Percentiles rank a stretch among this genome's conserved stretches.
Evolutionary conservation across 257 asterid species (phyloP).

Genomic region (Penstemon davidsonii): DNA sequence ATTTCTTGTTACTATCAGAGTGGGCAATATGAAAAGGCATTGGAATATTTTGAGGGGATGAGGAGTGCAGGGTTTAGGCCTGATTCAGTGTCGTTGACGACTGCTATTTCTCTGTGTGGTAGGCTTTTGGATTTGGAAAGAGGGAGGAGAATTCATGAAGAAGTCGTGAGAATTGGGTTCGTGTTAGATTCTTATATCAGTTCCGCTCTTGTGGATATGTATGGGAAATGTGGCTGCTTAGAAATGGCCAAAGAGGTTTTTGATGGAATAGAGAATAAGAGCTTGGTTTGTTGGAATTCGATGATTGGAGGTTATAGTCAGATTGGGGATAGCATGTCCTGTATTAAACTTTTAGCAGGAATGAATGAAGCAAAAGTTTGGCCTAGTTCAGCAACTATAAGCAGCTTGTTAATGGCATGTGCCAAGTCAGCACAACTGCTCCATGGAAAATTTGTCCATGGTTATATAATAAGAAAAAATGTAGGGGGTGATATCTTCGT

Average conservation of each 20-base stretch:
- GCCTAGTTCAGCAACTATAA: constrained; percentile 60
- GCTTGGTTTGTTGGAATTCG: constrained; percentile 78
- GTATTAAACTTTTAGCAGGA: constrained; percentile 49
- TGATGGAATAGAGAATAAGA: constrained; percentile 49
- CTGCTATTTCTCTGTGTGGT: constrained; percentile 69
- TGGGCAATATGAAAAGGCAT: constrained; percentile 66
- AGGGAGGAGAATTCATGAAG: constrained; percentile 59
- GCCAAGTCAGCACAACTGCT: constrained; percentile 55
- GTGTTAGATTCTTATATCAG: constrained; percentile 54
- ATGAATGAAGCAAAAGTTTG: constrained; percentile 47
- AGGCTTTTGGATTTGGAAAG: constrained; percentile 57
- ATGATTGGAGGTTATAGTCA: constrained; percentile 70
- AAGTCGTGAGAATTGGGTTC: constrained; percentile 43
- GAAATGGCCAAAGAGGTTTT: constrained; percentile 62
- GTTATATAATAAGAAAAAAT: constrained; percentile 47
- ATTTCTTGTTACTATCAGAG: constrained; percentile 69
- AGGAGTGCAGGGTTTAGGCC: constrained; percentile 49
- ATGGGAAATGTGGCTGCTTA: constrained; percentile 70
- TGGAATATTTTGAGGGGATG: constrained; percentile 67
- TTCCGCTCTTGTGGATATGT: constrained; percentile 80
- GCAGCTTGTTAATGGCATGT: constrained; percentile 58
- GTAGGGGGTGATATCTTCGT: constrained; percentile 46
- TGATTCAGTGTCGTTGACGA: constrained; percentile 65
- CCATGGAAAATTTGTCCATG: constrained; percentile 67
- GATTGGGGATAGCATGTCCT: constrained; percentile 57